phyloP scores from a whole-genome alignment of 805 yeast species.

The Myxozyma mucilagina region DNA sequence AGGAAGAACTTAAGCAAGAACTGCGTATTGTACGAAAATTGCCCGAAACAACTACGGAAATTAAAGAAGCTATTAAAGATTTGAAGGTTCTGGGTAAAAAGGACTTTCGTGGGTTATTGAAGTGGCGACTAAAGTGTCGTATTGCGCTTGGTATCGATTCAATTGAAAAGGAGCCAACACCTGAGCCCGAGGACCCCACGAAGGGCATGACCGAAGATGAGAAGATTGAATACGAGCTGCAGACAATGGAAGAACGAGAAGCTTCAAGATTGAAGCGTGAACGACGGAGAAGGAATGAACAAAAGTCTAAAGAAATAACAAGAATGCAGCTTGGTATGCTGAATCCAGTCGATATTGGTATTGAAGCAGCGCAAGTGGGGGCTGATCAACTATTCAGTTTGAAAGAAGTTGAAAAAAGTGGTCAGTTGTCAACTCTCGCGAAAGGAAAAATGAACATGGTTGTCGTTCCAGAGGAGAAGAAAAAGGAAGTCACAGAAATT shows the following conservation, averaged over 20 bases:
- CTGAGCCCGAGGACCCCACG: slow-evolving; percentile 54
- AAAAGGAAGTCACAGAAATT: slow-evolving; percentile 22
- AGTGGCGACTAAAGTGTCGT: slow-evolving; percentile 88
- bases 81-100: slow-evolving; percentile 90
- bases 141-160: slow-evolving; percentile 65
- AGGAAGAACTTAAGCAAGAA: slow-evolving; percentile 42
- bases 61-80: slow-evolving; percentile 83
- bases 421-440: slow-evolving; percentile 46
- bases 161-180: slow-evolving; percentile 50
- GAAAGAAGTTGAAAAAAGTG: slow-evolving; percentile 83
- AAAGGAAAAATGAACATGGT: slow-evolving; percentile 44
- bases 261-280: slow-evolving; percentile 72
- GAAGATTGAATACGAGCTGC: slow-evolving; percentile 81
- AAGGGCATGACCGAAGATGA: slow-evolving; percentile 63
- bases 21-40: slow-evolving; percentile 66
- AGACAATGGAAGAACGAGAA: slow-evolving; percentile 68
- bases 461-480: slow-evolving; percentile 40
- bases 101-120: slow-evolving; percentile 81
- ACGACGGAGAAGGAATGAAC: slow-evolving; percentile 77
- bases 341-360: slow-evolving; percentile 88
- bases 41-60: slow-evolving; percentile 75
- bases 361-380: slow-evolving; percentile 83
- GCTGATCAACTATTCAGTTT: slow-evolving; percentile 78
- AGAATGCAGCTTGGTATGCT: slow-evolving; percentile 97
- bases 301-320: slow-evolving; percentile 79